Evolutionary conservation across 2,329 filamentous ascomycete species (phyloP).

Genomic region (Arachnopeziza araneosa): DNA sequence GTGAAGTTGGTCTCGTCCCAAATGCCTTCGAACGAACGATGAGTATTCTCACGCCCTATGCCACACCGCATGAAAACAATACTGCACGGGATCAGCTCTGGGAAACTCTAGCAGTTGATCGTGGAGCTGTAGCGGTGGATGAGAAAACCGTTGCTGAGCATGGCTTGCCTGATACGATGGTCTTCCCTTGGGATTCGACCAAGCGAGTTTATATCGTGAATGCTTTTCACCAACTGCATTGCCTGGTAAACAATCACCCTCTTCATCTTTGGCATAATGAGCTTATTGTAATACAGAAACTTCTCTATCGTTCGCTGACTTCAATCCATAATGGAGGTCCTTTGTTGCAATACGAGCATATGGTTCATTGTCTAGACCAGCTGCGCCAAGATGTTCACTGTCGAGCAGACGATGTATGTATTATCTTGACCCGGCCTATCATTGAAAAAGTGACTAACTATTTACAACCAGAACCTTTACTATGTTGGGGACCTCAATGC

Average conservation of each 20-base stretch:
- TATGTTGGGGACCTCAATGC: neutral
- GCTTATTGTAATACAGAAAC: too few species aligned
- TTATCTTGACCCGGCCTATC: too few species aligned
- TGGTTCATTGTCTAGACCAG: constrained; percentile 2
- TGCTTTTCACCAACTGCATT: constrained; percentile 7
- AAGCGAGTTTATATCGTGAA: constrained; percentile 4
- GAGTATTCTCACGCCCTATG: too few species aligned
- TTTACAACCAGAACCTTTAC: too few species aligned
- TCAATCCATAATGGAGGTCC: too few species aligned
- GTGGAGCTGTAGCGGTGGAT: constrained; percentile 1
- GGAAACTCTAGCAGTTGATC: constrained; percentile 1
- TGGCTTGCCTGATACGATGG: neutral
- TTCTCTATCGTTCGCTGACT: too few species aligned
- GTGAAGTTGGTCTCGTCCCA: too few species aligned
- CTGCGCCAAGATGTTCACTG: neutral
- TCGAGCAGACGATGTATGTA: constrained; percentile 1
- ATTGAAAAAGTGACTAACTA: neutral
- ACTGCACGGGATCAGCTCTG: neutral
- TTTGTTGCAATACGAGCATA: neutral
- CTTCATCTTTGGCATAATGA: too few species aligned
- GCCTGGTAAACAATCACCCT: neutral
- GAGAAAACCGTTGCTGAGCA: neutral
- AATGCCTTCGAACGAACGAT: too few species aligned
- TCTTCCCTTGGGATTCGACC: neutral
- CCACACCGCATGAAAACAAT: neutral